Evolutionary conservation across 176 grass and related monocot species (phyloP).

Genomic region (Eleusine indica): DNA sequence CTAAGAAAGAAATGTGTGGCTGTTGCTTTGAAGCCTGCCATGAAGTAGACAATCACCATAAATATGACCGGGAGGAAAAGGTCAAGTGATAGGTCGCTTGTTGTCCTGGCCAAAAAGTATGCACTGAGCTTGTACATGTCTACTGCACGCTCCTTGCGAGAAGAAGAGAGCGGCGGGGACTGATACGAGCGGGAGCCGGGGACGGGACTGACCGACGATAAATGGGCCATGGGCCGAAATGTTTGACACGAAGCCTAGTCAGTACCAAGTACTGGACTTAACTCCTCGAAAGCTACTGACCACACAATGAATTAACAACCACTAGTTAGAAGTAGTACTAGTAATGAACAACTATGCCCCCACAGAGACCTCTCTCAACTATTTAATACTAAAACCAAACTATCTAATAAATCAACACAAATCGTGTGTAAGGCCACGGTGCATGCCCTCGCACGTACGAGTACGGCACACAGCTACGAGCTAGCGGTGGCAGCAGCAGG

Average conservation of each 20-base stretch:
- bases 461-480: neutral
- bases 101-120: conserved; percentile 98
- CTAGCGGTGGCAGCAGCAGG: no score
- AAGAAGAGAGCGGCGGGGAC: neutral
- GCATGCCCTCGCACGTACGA: neutral
- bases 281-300: conserved; percentile 33
- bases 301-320: neutral
- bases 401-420: neutral
- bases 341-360: neutral
- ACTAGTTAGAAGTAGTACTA: neutral
- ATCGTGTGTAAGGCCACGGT: neutral
- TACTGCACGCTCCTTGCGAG: conserved; percentile 71
- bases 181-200: neutral
- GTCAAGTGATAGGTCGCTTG: conserved; percentile 94
- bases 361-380: neutral
- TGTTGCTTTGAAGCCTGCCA: conserved; percentile 81
- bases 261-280: neutral
- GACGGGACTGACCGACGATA: neutral
- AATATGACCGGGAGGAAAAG: conserved; percentile 94
- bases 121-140: conserved; percentile 99
- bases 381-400: neutral
- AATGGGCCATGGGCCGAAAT: neutral
- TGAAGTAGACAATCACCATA: conserved; percentile 96
- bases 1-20: conserved; percentile 73
- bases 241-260: neutral